phyloP scores from a whole-genome alignment of 129 eudicot genomes.

The Arctium minus region DNA sequence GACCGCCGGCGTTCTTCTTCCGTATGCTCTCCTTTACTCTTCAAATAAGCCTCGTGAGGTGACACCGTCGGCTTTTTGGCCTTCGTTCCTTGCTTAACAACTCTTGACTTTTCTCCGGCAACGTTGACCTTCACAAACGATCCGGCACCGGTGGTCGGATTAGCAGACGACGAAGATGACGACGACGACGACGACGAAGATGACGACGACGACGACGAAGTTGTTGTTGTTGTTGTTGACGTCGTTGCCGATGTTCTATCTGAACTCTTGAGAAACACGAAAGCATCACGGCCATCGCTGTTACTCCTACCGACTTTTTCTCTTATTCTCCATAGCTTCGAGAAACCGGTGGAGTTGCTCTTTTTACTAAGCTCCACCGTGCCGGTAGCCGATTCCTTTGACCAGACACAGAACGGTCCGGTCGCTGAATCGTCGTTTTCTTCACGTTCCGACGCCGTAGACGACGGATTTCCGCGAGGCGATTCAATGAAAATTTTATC shows the following conservation, averaged over 20 bases:
- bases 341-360: slow-evolving; percentile 95
- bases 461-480: slow-evolving; percentile 6
- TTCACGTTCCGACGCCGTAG: slow-evolving; percentile 3
- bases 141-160: slow-evolving; percentile 10
- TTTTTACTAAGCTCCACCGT: slow-evolving; percentile 57
- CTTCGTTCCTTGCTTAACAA: slow-evolving; percentile 31
- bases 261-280: slow-evolving; percentile 59
- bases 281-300: slow-evolving; percentile 89
- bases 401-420: slow-evolving; percentile 63
- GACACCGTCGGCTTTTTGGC: slow-evolving; percentile 37
- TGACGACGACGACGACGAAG: not conserved
- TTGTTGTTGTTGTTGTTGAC: not conserved
- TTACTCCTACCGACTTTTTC: slow-evolving; percentile 58
- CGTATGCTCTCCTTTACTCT: slow-evolving; percentile 35
- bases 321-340: slow-evolving; percentile 82
- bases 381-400: slow-evolving; percentile 18
- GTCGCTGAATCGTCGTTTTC: slow-evolving; percentile 18
- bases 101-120: slow-evolving; percentile 22
- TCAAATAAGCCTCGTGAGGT: slow-evolving; percentile 58
- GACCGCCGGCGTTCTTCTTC: slow-evolving; percentile 56
- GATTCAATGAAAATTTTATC: slow-evolving; percentile 38
- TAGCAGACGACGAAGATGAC: not conserved
- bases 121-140: slow-evolving; percentile 22
- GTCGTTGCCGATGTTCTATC: slow-evolving; percentile 5
- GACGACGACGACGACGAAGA: not conserved